Evolutionary conservation across 345 rosid species (phyloP).

Genomic region (Noccaea bulbosa): DNA sequence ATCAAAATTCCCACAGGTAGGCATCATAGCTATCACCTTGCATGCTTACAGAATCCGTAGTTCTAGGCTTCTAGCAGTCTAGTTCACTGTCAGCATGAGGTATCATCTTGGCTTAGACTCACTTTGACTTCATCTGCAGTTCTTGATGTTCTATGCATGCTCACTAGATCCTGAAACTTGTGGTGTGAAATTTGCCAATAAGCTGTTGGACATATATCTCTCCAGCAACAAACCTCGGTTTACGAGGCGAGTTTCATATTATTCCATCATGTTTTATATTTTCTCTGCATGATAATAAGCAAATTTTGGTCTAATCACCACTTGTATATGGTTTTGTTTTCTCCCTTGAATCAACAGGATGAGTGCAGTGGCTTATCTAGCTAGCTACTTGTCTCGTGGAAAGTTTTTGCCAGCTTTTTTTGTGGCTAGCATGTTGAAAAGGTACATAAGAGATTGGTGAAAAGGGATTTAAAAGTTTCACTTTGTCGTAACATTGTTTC

Average conservation of each 20-base stretch:
- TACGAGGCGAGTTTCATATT: constrained; percentile 52
- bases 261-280: not conserved
- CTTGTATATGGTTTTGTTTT: constrained; percentile 11
- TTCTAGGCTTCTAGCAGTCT: not conserved
- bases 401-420: constrained; percentile 62
- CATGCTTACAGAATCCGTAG: not conserved
- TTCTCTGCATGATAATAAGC: not conserved
- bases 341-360: constrained; percentile 49
- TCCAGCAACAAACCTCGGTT: constrained; percentile 45
- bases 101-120: constrained; percentile 3
- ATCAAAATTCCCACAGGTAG: constrained; percentile 82
- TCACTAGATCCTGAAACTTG: constrained; percentile 76
- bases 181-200: constrained; percentile 61
- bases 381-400: constrained; percentile 79
- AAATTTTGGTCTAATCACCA: constrained; percentile 8
- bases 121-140: constrained; percentile 53
- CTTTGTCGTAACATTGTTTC: constrained; percentile 2
- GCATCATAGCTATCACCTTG: not conserved
- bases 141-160: constrained; percentile 77
- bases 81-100: not conserved
- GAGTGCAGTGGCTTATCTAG: constrained; percentile 86
- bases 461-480: constrained; percentile 1
- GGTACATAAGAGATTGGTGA: constrained; percentile 38
- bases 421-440: constrained; percentile 55
- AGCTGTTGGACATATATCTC: constrained; percentile 56